phyloP scores from a whole-genome alignment of 2,329 filamentous ascomycete species.

The Passalora sequoiae region DNA sequence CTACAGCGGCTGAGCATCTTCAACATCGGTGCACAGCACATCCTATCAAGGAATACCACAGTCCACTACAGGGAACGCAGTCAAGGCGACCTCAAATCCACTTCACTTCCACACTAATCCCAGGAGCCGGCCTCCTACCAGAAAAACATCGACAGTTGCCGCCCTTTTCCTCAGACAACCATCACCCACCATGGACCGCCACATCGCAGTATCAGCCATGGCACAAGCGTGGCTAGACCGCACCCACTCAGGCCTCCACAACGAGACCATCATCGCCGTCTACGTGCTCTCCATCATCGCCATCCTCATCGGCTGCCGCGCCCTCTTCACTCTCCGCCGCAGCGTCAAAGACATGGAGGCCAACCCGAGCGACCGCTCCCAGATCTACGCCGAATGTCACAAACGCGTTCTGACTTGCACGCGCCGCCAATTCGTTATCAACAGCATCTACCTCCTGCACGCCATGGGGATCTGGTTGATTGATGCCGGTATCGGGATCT shows the following conservation, averaged over 20 bases:
- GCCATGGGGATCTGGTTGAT: constrained; percentile 15
- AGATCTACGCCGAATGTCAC: constrained; percentile 6
- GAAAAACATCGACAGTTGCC: no score
- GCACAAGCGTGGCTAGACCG: constrained; percentile 2
- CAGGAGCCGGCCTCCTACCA: no score
- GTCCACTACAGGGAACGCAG: no score
- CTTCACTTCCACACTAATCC: no score
- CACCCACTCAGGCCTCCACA: not conserved
- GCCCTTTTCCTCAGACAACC: no score
- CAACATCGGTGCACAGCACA: no score
- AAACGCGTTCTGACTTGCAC: constrained; percentile 8
- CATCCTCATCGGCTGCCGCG: constrained; percentile 3
- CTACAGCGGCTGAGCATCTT: no score
- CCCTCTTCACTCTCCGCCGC: constrained; percentile 8
- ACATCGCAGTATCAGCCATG: not conserved
- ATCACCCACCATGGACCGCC: constrained; percentile 9
- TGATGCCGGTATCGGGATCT: constrained; percentile 17
- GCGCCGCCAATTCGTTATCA: constrained; percentile 13
- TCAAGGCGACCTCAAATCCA: no score
- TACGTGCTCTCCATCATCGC: constrained; percentile 1
- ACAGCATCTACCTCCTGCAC: constrained; percentile 14
- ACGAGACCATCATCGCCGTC: constrained; percentile 1
- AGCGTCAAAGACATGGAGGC: constrained; percentile 4
- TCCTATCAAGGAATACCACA: no score
- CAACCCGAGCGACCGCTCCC: constrained; percentile 9